These are phyloP conservation scores for Russula ochroleuca DNA, from an alignment of 768 basidiomycete species.

Conservation along the genomic window DNA sequence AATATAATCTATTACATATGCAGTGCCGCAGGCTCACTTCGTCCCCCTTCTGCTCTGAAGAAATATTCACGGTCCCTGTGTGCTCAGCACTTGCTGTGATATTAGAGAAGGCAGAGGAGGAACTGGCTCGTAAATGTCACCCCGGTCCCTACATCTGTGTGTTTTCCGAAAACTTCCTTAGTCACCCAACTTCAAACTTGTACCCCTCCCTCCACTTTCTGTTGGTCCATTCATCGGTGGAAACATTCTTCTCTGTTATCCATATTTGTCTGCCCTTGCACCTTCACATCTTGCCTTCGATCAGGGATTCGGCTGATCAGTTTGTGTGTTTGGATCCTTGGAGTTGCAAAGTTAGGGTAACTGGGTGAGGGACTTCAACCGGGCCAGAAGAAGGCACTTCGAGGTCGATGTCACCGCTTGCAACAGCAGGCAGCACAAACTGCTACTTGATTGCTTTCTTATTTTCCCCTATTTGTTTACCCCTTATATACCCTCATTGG, in stretches of 20 bases:
- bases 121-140: too few species aligned
- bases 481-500: constrained; percentile 51
- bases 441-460: constrained; percentile 20
- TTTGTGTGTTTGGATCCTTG: constrained; percentile 17
- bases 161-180: constrained; percentile 45
- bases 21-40: too few species aligned
- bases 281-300: constrained; percentile 25
- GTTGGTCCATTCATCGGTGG: constrained; percentile 30
- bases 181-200: constrained; percentile 79
- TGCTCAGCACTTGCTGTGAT: too few species aligned
- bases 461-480: constrained; percentile 40
- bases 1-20: too few species aligned
- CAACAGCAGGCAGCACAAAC: constrained; percentile 19
- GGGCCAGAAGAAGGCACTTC: too few species aligned
- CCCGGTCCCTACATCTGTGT: constrained; percentile 91
- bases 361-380: too few species aligned
- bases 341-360: too few species aligned
- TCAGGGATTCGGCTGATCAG: constrained; percentile 29
- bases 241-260: constrained; percentile 46
- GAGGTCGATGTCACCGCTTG: too few species aligned
- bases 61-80: too few species aligned
- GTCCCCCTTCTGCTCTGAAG: too few species aligned
- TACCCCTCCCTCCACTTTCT: constrained; percentile 36
- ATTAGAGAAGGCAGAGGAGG: too few species aligned
- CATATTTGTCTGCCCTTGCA: constrained; percentile 42